Evolutionary conservation across 2,329 filamentous ascomycete genomes (phyloP), one percentile per base, ranked within the genome.

Genomic region (Sporothrix euskadiensis): DNA sequence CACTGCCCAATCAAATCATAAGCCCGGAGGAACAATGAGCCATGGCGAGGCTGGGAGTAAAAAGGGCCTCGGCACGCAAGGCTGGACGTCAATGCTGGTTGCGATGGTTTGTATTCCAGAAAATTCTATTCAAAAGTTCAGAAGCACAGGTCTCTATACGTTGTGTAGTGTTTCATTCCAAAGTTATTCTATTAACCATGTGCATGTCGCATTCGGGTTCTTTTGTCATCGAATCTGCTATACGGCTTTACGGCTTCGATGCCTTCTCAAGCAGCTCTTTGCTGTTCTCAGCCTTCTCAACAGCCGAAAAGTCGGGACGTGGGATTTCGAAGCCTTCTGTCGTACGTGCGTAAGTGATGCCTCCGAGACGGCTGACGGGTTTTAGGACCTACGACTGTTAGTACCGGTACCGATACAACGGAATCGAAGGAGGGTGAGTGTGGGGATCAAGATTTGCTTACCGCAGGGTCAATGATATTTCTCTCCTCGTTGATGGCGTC

Each of bases 401-500:
- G 65, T 19, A 35, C 8, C 35, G 5, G 4, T 35, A 22, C 6
- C 3, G 39, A 68, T n/a, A 52, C 16, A 26, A 6, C 7, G 30
- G 56, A 19, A 49, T 3, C 12, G 44, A 26, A 10, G 35, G 26
- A 41, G 9, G 41, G 54, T 56, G 14, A 35, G 26, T 56, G 14
- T 3, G 12, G 65, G 19, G 56, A 4, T 35, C 8, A 83, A 49
- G 8, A 70, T 26, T 35, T 35, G 35, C 87, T 83, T 80, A 91
- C 88, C 71, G 83, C 87, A 12, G 93, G 89, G 81, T 97, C 92
- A 73, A 98, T 85, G 57, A 93, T 78, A 76, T 89, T 93, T 79
- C 85, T 87, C 9, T 94, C 90, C 79, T 92, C 89, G 78, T 97
- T 93, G 75, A 97, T 84, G 2, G 94, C 94, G 82, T 98, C 95